Conservation (phyloP, 2,329 filamentous ascomycete genomes). For the Colletotrichum sidae region DNA sequence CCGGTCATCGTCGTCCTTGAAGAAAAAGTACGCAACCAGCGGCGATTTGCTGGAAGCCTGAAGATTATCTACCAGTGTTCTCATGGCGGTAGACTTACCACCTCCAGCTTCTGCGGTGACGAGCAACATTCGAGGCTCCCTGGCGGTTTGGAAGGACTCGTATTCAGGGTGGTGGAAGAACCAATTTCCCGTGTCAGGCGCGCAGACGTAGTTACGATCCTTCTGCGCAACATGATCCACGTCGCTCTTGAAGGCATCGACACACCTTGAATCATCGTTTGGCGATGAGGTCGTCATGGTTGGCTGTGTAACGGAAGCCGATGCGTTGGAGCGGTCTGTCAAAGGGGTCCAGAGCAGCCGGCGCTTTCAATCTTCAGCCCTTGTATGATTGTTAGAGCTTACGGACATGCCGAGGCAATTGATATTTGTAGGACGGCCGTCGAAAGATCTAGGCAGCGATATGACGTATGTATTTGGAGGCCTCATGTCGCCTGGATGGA, state of each 20-base stretch:
- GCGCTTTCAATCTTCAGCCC: no score
- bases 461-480: not conserved
- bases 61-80: not conserved
- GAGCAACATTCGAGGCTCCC: not conserved
- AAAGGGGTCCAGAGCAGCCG: no score
- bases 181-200: conserved; percentile 10
- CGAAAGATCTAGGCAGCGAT: not conserved
- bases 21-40: conserved; percentile 1
- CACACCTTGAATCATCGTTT: conserved; percentile 1
- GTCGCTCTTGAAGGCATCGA: conserved; percentile 1
- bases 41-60: not conserved
- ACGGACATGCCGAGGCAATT: no score
- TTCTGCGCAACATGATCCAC: not conserved
- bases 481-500: not conserved
- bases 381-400: no score
- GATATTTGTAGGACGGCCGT: no score
- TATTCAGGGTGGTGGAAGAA: conserved; percentile 9
- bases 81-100: conserved; percentile 6
- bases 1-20: conserved; percentile 15
- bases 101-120: conserved; percentile 16
- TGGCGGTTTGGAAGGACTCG: conserved; percentile 7
- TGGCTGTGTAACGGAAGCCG: not conserved
- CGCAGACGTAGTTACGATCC: conserved; percentile 4
- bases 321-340: not conserved
- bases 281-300: not conserved